phyloP scores from a whole-genome alignment of 2,329 filamentous ascomycete genomes.

The Neoscytalidium dimidiatum region DNA sequence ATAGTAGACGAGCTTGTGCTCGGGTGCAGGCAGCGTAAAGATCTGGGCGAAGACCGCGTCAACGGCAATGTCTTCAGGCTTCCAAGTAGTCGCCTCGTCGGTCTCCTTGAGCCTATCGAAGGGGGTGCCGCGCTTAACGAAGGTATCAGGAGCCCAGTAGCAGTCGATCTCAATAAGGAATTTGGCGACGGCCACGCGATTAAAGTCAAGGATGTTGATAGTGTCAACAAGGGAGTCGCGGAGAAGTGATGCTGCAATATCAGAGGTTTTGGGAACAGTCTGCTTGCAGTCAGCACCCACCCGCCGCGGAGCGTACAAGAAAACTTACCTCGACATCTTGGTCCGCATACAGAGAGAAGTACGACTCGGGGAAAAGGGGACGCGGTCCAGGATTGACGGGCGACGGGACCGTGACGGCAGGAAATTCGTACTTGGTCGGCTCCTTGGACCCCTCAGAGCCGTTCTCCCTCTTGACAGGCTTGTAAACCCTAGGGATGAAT shows the following conservation, averaged over 20 bases:
- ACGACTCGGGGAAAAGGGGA: constrained; percentile 86
- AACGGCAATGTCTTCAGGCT: constrained; percentile 95
- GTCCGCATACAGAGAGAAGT: constrained; percentile 86
- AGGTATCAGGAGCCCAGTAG: constrained; percentile 87
- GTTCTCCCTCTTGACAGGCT: constrained; percentile 54
- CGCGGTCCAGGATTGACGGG: constrained; percentile 73
- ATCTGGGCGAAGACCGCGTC: constrained; percentile 97
- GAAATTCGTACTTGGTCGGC: constrained; percentile 73
- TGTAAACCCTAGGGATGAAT: constrained; percentile 61
- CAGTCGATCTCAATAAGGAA: constrained; percentile 93
- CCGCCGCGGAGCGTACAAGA: background rate
- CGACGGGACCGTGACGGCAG: constrained; percentile 72
- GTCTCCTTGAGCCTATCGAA: constrained; percentile 81
- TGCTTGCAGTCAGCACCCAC: background rate
- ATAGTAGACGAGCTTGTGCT: constrained; percentile 96
- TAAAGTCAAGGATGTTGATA: constrained; percentile 92
- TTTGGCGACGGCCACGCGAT: constrained; percentile 81
- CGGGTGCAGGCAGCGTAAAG: constrained; percentile 80
- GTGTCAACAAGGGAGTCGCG: constrained; percentile 87
- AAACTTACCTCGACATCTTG: constrained; percentile 68
- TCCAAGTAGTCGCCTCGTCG: constrained; percentile 80
- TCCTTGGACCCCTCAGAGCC: constrained; percentile 56
- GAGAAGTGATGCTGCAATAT: constrained; percentile 79
- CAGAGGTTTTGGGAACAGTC: constrained; percentile 77
- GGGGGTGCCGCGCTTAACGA: constrained; percentile 88